Evolutionary conservation across 345 rosid species (phyloP), one percentile per base, ranked within the genome.

Genomic region (Rhodomyrtus tomentosa): DNA sequence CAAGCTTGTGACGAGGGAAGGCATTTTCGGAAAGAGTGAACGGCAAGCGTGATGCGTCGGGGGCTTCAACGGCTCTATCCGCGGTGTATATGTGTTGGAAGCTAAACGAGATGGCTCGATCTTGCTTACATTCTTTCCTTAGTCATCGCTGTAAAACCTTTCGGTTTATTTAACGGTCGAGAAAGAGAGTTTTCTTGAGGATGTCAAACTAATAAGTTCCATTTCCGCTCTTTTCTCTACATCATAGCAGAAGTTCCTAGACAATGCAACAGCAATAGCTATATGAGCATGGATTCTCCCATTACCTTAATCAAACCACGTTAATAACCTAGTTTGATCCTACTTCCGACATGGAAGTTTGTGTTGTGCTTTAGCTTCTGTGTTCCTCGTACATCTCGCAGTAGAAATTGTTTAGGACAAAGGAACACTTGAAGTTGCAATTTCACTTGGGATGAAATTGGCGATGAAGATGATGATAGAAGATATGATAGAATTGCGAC

Each of bases 1-100:
- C 84, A 87, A 84, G 84, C 88, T 92, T 1, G 88, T 93, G 72
- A 92, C 96, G 10, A 88, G 88, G 89, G 85, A 85, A 83, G 90
- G 91, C 54, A 85, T 90, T 50, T 90, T 91, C 80, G 83, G 91
- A 14, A 50, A 48, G 74, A 84, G 83, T 9, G 32, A 82, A 27
- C n/a, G 27, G 15, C 7, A 24, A 15, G 68, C 5, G 20, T 36
- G 2, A 52, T 22, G 45, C 27, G 55, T 54, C 2, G 50, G 49
- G 50, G 49, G 83, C 83, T 22, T n/a, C 27, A 50, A 32, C 18
- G 40, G 82, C 82, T 55, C 72, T 42, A 16, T 42, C n/a, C 8
- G 1, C 48, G 32, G 32, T 45, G 50, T 54, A 12, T 54, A 22
- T 36, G n/a, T 68, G 18, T 16, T 9, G 45, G 76, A 68, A 68